A percentile compares a stretch with the other conserved stretches of the same genome.
phyloP scores from a whole-genome alignment of 768 basidiomycete genomes.

The Mycena amicta region DNA sequence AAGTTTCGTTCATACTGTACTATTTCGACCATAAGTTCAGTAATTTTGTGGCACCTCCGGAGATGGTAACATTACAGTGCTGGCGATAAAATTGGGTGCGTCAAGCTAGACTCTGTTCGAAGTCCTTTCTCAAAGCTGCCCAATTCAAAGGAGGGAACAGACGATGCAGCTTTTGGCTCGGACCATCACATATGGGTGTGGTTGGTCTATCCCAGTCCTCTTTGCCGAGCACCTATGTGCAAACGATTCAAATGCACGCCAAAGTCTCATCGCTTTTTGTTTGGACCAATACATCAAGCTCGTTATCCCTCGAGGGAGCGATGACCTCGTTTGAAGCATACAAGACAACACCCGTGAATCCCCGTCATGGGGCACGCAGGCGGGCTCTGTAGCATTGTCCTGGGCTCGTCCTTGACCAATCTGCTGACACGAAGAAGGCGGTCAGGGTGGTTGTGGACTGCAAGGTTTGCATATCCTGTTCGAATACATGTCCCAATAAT shows the following conservation, averaged over 20 bases:
- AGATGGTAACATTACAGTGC: constrained; percentile 97
- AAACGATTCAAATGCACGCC: constrained; percentile 86
- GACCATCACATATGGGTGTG: constrained; percentile 82
- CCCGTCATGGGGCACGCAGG: constrained; percentile 99
- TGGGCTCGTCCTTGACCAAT: constrained; percentile 85
- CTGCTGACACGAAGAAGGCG: constrained; percentile 79
- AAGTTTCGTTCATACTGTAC: too few species aligned
- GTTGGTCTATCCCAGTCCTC: constrained; percentile 71
- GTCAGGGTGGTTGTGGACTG: constrained; percentile 83
- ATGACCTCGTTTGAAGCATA: constrained; percentile 83
- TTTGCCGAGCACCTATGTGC: constrained; percentile 81
- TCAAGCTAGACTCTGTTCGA: background rate
- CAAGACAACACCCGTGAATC: constrained; percentile 88
- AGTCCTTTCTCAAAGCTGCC: constrained; percentile 65
- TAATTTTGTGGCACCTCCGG: constrained; percentile 97
- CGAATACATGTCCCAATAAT: too few species aligned
- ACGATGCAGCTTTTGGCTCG: constrained; percentile 77
- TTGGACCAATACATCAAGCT: constrained; percentile 94
- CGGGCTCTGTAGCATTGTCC: constrained; percentile 90
- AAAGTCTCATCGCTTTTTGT: constrained; percentile 87
- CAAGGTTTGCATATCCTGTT: constrained; percentile 59
- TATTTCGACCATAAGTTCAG: too few species aligned
- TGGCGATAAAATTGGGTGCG: constrained; percentile 95
- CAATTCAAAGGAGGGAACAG: constrained; percentile 95
- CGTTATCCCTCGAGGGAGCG: constrained; percentile 95